Base-by-base conservation (phyloP, 202 grass and related monocot genomes). In the Tripidium arundinaceum region DNA sequence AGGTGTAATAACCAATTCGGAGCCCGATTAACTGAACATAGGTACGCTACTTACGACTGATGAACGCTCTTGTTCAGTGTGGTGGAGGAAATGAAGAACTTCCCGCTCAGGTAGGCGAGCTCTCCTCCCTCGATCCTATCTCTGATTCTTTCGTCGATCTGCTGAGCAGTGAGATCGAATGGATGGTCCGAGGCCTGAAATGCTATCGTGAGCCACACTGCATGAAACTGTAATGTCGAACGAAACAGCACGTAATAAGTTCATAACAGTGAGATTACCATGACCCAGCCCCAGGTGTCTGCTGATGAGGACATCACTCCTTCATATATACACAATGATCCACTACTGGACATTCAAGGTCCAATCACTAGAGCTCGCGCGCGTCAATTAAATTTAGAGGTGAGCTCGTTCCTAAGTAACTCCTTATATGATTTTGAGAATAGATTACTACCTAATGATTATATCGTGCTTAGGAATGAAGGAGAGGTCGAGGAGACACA, bases 271-370 rank as follows among this genome's bases (percentile, higher is more conserved):
- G 18, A 54, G 7, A 54, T 54, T 70, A 70, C 40, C 67, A 70
- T 68, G 65, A 68, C 82, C 89, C 92, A 92, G 13, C 89, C 92
- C 89, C 92, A 95, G 70, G 90, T 90, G 74, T 97, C 93, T 3
- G 83, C 85, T 33, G 31, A 33, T 33, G 31, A 33, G 31, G 31
- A 33, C 31, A 33, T 33, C 31, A 33, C 31, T 33, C 31, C 31
- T 33, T 3, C 4, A 33, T 2, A 33, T 33, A 33, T 4, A 1
- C 2, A 33, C 31, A 33, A 33, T 33, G 4, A 33, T 33, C 31
- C 31, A 3, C 31, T 4, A 33, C 31, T 33, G 31, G 4, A 33
- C 4, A 4, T 33, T 4, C 31, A 33, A 33, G 31, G 31, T 33
- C 31, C 31, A 33, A 33, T 33, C 31, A 33, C 31, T 33, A 33